phyloP scores from a whole-genome alignment of 768 basidiomycete species.

The Leccinum truebloodii region DNA sequence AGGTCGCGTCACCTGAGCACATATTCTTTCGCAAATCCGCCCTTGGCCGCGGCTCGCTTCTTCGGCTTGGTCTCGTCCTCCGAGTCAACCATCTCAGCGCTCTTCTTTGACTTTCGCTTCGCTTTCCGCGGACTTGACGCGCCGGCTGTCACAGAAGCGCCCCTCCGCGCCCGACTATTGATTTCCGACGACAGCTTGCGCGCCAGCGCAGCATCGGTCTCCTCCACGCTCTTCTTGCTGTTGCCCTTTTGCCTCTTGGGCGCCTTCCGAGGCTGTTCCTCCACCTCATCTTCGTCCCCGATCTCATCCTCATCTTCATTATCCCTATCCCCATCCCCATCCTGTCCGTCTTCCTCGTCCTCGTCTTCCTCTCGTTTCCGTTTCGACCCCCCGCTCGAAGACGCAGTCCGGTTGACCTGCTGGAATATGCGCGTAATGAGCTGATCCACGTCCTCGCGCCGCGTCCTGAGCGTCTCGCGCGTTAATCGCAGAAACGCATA shows the following conservation, averaged over 20 bases:
- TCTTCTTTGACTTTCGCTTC: conserved; percentile 50
- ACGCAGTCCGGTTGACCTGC: conserved; percentile 44
- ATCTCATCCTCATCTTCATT: background rate
- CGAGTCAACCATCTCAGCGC: conserved; percentile 47
- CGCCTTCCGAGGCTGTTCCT: conserved; percentile 21
- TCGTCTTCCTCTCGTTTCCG: conserved; percentile 30
- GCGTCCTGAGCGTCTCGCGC: conserved; percentile 58
- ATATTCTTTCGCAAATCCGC: conserved; percentile 81
- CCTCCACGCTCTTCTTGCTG: conserved; percentile 49
- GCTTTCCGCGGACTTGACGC: conserved; percentile 44
- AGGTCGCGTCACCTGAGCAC: conserved; percentile 54
- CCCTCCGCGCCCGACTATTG: conserved; percentile 59
- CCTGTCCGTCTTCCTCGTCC: background rate
- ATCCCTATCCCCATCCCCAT: background rate
- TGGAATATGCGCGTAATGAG: conserved; percentile 70
- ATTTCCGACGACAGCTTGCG: conserved; percentile 70
- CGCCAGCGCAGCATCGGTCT: conserved; percentile 71
- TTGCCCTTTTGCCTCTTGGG: conserved; percentile 48
- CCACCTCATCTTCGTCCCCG: conserved; percentile 25
- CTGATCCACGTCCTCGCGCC: conserved; percentile 67
- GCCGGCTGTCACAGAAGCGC: conserved; percentile 37
- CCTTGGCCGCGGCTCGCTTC: conserved; percentile 55
- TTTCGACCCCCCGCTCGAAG: conserved; percentile 26
- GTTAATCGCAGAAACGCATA: conserved; percentile 49
- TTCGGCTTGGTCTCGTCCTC: conserved; percentile 57